phyloP scores from a whole-genome alignment of 108 stramenopile species.

The Stephanodiscus triporus region DNA sequence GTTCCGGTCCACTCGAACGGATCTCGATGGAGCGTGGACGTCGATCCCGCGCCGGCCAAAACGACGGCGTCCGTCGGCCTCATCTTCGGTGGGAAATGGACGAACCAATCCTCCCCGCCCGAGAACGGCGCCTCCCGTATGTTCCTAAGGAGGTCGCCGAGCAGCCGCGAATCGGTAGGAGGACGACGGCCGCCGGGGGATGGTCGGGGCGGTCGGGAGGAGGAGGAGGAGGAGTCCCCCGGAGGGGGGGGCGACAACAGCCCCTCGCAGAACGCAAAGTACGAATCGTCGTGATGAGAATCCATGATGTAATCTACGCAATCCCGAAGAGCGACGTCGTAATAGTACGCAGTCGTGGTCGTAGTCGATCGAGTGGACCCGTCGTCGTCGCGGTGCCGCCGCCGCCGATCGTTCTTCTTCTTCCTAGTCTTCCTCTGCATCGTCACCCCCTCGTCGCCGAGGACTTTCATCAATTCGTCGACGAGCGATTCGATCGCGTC shows the following conservation, averaged over 20 bases:
- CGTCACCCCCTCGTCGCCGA: slow-evolving; percentile 16
- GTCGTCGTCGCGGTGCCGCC: too few species aligned
- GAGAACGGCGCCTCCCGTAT: slow-evolving; percentile 21
- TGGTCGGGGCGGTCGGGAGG: not conserved
- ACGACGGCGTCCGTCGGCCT: slow-evolving; percentile 62
- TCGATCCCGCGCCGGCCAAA: slow-evolving; percentile 63
- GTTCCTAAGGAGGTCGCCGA: slow-evolving; percentile 1
- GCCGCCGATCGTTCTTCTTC: too few species aligned
- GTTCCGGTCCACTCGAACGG: slow-evolving; percentile 82
- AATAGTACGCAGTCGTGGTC: slow-evolving; percentile 32
- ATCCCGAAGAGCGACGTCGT: slow-evolving; percentile 38
- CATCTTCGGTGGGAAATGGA: slow-evolving; percentile 47
- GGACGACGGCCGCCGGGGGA: too few species aligned
- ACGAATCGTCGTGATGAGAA: slow-evolving; percentile 45
- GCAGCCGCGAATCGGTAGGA: too few species aligned
- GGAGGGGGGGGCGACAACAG: slow-evolving; percentile 25
- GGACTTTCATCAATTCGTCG: slow-evolving; percentile 5
- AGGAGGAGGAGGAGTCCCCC: not conserved
- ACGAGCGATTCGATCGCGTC: slow-evolving; percentile 9
- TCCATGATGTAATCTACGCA: slow-evolving; percentile 56
- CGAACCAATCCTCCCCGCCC: slow-evolving; percentile 54
- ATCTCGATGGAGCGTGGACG: slow-evolving; percentile 71
- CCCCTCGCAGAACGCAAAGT: slow-evolving; percentile 64
- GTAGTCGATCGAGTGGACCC: not conserved
- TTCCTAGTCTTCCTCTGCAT: slow-evolving; percentile 18